A percentile compares a stretch with the other conserved stretches of the same genome.
Evolutionary conservation across 148 eudicot species (phyloP).

Genomic region (Salicornia ramosissima): DNA sequence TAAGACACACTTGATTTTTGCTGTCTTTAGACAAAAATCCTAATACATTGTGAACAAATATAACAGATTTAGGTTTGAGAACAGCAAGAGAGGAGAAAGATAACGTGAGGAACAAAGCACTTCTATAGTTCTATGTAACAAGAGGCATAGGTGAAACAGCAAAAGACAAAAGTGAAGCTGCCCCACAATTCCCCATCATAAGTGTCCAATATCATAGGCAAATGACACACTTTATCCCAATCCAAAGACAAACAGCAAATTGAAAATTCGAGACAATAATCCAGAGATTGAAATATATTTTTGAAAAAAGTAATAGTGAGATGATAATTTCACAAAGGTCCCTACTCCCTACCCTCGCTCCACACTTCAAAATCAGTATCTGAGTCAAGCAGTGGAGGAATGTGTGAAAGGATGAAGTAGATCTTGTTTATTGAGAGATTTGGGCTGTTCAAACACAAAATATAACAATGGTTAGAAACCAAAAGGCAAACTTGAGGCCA

Average conservation of each 20-base stretch:
- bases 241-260: neutral
- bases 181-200: no score
- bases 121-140: neutral
- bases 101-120: neutral
- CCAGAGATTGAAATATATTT: no score
- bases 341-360: constrained; percentile 77
- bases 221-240: no score
- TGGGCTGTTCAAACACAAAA: constrained; percentile 39
- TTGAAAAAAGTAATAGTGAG: no score
- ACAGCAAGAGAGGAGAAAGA: neutral
- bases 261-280: constrained; percentile 1
- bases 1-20: constrained; percentile 28
- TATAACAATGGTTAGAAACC: no score
- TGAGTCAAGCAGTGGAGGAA: constrained; percentile 50
- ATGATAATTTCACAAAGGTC: no score
- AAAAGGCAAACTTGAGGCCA: no score
- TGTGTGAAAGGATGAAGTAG: constrained; percentile 47
- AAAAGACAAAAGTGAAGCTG: no score
- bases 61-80: neutral
- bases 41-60: constrained; percentile 14
- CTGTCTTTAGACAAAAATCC: constrained; percentile 50
- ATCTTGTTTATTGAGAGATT: constrained; percentile 53
- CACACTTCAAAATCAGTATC: constrained; percentile 47
- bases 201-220: no score
- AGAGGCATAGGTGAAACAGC: neutral